Evolutionary conservation across 441 rosid species (phyloP).

Genomic region (Gossypium aridum): DNA sequence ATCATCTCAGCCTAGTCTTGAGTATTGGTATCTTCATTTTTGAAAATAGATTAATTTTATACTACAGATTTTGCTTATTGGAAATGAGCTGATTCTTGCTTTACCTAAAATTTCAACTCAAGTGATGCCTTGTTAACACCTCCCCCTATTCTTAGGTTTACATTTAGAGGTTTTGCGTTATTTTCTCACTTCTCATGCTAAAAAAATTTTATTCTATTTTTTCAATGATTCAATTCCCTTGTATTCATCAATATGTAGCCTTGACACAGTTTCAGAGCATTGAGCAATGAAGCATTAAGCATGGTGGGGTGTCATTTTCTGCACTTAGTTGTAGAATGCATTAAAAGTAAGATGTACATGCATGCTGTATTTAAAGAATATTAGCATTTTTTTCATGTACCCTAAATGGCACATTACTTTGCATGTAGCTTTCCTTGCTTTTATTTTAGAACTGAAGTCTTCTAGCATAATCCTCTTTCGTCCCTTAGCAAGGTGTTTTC

Average conservation of each 20-base stretch:
- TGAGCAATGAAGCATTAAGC: not conserved
- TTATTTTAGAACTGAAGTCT: not conserved
- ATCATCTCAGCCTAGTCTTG: conserved; percentile 42
- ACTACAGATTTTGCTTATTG: not conserved
- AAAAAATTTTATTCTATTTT: not conserved
- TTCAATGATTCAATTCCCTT: not conserved
- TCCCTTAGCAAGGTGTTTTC: not conserved
- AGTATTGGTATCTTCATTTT: conserved; percentile 33
- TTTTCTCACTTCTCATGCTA: not conserved
- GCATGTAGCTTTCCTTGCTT: not conserved
- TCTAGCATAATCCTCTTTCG: not conserved
- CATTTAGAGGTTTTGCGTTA: not conserved
- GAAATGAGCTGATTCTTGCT: not conserved
- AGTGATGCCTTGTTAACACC: not conserved
- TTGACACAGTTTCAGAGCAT: not conserved
- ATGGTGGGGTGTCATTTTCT: not conserved
- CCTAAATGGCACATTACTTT: not conserved
- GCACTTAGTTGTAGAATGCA: not conserved
- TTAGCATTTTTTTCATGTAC: not conserved
- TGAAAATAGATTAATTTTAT: not conserved
- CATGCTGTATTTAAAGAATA: not conserved
- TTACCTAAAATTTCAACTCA: not conserved
- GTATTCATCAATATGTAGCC: not conserved
- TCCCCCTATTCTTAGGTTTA: not conserved
- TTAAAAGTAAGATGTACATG: not conserved